Base-by-base conservation (phyloP, 2,329 filamentous ascomycete genomes). In the Ophiostoma pallidulum region DNA sequence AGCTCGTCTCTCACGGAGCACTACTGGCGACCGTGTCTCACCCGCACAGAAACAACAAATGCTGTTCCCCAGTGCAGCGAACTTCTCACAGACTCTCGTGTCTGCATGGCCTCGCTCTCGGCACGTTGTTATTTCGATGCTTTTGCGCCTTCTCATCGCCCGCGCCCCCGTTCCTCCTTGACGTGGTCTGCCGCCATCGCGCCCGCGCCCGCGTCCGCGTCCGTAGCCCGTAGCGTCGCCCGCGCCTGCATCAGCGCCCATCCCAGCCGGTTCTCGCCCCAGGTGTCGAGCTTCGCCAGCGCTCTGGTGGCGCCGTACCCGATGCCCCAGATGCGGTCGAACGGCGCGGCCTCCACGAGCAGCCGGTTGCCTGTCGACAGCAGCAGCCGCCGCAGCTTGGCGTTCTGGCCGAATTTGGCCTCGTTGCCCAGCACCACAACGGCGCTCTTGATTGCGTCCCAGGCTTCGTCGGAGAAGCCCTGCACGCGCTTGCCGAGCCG, bases 201-300 rank as follows among this genome's bases (percentile, higher is more conserved):
- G n/a, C n/a, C n/a, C n/a, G n/a, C n/a, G n/a, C n/a, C n/a, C n/a
- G n/a, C n/a, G n/a, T n/a, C n/a, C n/a, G n/a, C n/a, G n/a, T n/a
- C n/a, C n/a, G n/a, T n/a, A n/a, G n/a, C n/a, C n/a, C n/a, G n/a
- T n/a, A n/a, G n/a, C n/a, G n/a, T n/a, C n/a, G n/a, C 66, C 52
- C 81, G 71, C 22, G 78, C 77, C 45, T 66, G 68, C 75, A 59
- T 77, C 59, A 85, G 60, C 20, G 73, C 78, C 63, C 75, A 75
- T 0, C 81, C 82, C 40, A 86, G 60, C 49, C 84, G 58, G 62
- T 86, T 86, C 63, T 73, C 49, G 0, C 82, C 82, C 82, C 81
- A 86, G 3, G 60, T 54, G 16, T 63, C 58, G 41, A 71, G 68
- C 42, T 70, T 68, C 2, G 22, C 52, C 47, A 64, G 67, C 3